These are phyloP conservation scores for Penicillium sp. DNA, from an alignment of 2,329 filamentous ascomycete genomes.

Conservation along the genomic window DNA sequence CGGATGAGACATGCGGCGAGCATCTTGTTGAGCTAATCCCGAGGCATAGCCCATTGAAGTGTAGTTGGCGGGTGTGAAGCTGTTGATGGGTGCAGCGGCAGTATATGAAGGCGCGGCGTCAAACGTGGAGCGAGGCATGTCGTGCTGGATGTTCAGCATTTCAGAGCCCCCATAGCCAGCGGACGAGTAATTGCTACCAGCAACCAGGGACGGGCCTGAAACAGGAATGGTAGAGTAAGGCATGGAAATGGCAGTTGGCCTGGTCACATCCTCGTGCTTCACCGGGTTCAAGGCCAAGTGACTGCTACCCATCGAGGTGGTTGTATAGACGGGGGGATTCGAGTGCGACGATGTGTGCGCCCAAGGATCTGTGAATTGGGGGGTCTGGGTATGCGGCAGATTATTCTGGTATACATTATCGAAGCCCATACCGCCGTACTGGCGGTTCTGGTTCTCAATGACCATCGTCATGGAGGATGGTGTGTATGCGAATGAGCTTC, in stretches of 20 bases:
- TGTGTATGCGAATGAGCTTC: neutral
- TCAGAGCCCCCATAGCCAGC: constrained; percentile 60
- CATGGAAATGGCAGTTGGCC: constrained; percentile 63
- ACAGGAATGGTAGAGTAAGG: constrained; percentile 70
- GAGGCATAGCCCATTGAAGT: constrained; percentile 70
- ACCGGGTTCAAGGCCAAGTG: constrained; percentile 56
- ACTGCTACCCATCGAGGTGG: constrained; percentile 57
- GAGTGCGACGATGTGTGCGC: constrained; percentile 58
- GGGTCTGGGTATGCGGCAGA: constrained; percentile 59
- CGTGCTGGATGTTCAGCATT: constrained; percentile 68
- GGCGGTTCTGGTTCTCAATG: constrained; percentile 81
- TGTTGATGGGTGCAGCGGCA: constrained; percentile 65
- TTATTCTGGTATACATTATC: constrained; percentile 69
- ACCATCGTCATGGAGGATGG: constrained; percentile 81
- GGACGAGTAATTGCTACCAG: constrained; percentile 61
- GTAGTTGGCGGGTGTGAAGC: constrained; percentile 67
- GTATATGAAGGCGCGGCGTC: constrained; percentile 59
- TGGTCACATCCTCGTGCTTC: constrained; percentile 53
- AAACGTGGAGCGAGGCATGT: constrained; percentile 72
- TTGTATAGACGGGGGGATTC: constrained; percentile 58
- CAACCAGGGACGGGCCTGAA: constrained; percentile 66
- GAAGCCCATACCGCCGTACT: constrained; percentile 72
- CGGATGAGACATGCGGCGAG: constrained; percentile 76
- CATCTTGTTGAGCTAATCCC: constrained; percentile 49
- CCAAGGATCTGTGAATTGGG: constrained; percentile 92